Percentiles rank a stretch among this genome's conserved stretches.
These are phyloP conservation scores for Pyricularia pennisetigena DNA, from an alignment of 2,329 filamentous ascomycete genomes.

Conservation along the genomic window DNA sequence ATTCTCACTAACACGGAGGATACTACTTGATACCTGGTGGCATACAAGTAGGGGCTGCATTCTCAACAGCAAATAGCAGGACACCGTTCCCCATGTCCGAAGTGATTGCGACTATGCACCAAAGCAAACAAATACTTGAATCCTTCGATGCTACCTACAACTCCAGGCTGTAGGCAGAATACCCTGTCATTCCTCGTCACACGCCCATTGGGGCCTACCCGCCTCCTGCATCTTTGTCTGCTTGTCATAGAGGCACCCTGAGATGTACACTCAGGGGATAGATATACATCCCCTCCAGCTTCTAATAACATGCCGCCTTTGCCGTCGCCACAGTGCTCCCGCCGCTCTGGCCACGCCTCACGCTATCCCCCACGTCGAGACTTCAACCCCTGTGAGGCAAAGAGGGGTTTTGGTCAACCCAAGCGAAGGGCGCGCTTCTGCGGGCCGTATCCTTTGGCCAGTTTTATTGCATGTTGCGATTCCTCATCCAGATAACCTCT, in stretches of 20 bases:
- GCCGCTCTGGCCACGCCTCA: neutral
- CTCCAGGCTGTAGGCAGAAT: neutral
- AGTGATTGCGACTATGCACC: neutral
- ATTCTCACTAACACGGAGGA: neutral
- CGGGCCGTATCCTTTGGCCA: neutral
- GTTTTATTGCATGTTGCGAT: neutral
- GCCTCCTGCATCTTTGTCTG: neutral
- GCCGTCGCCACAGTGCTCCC: neutral
- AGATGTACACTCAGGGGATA: neutral
- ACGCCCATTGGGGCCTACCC: neutral
- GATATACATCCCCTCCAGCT: neutral
- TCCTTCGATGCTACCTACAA: neutral
- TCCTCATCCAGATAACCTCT: neutral
- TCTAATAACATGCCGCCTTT: neutral
- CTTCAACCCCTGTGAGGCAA: neutral
- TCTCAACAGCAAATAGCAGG: neutral
- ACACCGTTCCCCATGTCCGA: neutral
- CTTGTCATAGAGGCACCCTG: neutral
- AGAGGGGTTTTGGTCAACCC: neutral
- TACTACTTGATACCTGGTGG: neutral
- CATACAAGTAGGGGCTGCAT: neutral
- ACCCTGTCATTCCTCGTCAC: neutral
- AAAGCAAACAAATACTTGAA: neutral
- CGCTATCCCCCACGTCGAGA: neutral
- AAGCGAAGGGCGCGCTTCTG: neutral